Evolutionary conservation across 2,329 filamentous ascomycete genomes (phyloP), one percentile per base, ranked within the genome.

Genomic region (Curvularia spicifera): DNA sequence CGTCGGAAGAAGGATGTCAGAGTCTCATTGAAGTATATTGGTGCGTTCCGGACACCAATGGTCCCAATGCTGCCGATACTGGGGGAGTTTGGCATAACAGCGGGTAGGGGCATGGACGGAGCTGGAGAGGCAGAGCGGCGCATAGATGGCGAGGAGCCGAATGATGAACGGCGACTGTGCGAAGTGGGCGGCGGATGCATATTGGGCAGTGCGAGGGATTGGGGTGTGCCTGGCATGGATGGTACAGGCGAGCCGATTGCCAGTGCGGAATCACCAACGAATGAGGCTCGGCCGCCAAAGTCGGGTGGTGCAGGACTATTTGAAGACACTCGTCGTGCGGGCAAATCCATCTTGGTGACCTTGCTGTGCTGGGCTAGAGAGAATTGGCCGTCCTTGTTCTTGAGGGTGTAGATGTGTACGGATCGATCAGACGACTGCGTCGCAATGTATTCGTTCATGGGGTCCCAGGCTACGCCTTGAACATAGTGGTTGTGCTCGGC

Each of bases 401-500:
- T 96, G 63, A 99, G 82, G 0, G 91, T 94, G 80, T 99, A 99
- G 66, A 99, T 95, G 77, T 99, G 96, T 13, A 98, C 94, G 1
- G 95, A 97, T 74, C 95, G 90, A 79, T 99, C 95, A 5, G 95
- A 99, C 6, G 95, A 99, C 75, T 99, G 95, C 1, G 95, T 99
- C 37, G 95, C 95, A 59, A 99, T 93, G 76, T 93, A 99, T 79
- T 99, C 95, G 79, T 98, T 98, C 55, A 97, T 80, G 24, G 95
- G 96, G 80, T 99, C 96, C 96, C 95, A 99, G 4, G 95, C 91
- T 7, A 99, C 96, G 47, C 95, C 95, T 79, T 99, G 95, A 18
- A 99, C 95, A 76, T 97, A 99, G 78, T 99, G 95, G 71, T 92
- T 96, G 79, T 98, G 94, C 76, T 98, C 94, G 51, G 94, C 94